phyloP scores from a whole-genome alignment of 75 land plant species.

The Selaginella tamariscina region DNA sequence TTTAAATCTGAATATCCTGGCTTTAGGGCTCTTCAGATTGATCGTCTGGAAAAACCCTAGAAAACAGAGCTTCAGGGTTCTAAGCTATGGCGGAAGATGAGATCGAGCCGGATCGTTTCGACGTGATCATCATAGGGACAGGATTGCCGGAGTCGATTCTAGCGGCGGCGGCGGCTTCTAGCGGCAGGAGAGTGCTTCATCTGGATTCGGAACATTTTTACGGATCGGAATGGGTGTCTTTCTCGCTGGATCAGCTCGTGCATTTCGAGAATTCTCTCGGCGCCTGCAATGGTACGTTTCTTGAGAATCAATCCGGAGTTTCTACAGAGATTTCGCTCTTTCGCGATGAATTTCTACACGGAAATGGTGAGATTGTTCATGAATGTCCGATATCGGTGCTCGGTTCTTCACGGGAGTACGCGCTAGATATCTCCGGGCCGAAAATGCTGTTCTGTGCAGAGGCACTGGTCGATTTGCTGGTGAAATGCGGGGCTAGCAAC shows the following conservation, averaged over 20 bases:
- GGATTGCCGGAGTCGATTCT: constrained; percentile 72
- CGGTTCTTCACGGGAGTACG: constrained; percentile 37
- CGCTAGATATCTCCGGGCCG: constrained; percentile 55
- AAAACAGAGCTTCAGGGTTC: not conserved
- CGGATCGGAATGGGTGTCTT: constrained; percentile 71
- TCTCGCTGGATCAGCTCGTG: constrained; percentile 22
- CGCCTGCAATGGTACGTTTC: not conserved
- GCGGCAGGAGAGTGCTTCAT: constrained; percentile 67
- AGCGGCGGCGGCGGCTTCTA: constrained; percentile 64
- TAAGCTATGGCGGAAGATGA: not conserved
- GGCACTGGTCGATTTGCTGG: constrained; percentile 39
- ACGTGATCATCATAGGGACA: constrained; percentile 67
- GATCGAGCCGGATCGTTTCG: constrained; percentile 73
- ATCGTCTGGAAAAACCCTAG: not conserved
- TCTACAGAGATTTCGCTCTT: not conserved
- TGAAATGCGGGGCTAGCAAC: constrained; percentile 47
- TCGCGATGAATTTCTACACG: not conserved
- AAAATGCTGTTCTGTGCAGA: constrained; percentile 58
- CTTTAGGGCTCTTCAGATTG: too few species aligned
- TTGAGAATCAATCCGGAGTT: not conserved
- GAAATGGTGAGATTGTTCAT: not conserved
- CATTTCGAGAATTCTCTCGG: not conserved
- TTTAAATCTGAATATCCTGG: too few species aligned
- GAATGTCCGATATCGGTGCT: constrained; percentile 17
- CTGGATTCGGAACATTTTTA: constrained; percentile 62